A percentile compares a stretch with the other conserved stretches of the same genome.
phyloP scores from a whole-genome alignment of 2,329 filamentous ascomycete species.

The Ophiostoma ulmi region DNA sequence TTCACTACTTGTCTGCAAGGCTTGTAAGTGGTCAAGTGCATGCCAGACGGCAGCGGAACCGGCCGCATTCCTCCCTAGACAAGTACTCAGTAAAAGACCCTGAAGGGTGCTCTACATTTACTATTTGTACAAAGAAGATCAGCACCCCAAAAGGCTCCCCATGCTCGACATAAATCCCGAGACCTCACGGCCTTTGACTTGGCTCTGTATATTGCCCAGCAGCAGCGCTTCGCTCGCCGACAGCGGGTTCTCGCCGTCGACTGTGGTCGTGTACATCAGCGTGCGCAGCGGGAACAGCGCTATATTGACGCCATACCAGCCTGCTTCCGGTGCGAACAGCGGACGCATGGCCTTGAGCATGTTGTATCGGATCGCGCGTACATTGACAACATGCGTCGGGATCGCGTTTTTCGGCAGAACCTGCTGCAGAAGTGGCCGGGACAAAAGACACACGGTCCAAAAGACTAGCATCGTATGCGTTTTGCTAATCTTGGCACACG shows the following conservation, averaged over 20 bases:
- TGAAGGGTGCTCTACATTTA: no score
- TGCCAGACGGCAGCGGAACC: not conserved
- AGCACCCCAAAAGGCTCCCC: not conserved
- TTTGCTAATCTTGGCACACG: not conserved
- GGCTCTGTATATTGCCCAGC: not conserved
- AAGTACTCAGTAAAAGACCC: not conserved
- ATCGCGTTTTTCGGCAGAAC: not conserved
- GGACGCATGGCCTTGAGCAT: not conserved
- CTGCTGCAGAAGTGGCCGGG: not conserved
- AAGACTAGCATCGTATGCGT: not conserved
- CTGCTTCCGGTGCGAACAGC: not conserved
- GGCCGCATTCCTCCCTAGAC: not conserved
- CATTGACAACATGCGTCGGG: not conserved
- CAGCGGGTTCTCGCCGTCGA: not conserved
- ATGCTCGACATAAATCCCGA: constrained; percentile 19
- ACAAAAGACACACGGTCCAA: not conserved
- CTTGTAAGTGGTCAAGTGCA: not conserved
- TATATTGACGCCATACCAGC: constrained; percentile 20
- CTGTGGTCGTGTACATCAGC: constrained; percentile 3
- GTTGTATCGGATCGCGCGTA: not conserved
- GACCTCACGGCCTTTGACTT: constrained; percentile 12
- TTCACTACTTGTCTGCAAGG: not conserved
- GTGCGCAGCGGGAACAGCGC: constrained; percentile 19
- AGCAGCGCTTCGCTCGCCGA: not conserved
- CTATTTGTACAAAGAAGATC: no score